Base-by-base conservation (phyloP, 192 early-diverging fungal genomes). In the Backusella tuberculispora region DNA sequence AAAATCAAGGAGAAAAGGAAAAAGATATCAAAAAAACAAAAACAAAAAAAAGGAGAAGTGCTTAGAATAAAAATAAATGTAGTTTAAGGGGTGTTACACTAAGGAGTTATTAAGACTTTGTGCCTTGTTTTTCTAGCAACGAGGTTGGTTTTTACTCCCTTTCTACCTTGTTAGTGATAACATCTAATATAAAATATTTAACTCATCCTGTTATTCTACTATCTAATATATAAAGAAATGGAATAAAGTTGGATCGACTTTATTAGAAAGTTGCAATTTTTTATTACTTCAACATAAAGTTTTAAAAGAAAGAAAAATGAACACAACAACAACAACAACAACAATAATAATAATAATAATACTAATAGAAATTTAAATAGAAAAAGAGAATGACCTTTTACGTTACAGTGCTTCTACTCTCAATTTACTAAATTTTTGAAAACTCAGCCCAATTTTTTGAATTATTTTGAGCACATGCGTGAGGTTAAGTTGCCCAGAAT, bases 1-100 rank as follows among this genome's bases (percentile, higher is more conserved):
- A 53, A 53, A 53, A 53, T 53, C 53, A 56, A 56, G 53, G 53
- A 56, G 53, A 56, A 21, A 12, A 56, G 19, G 24, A 21, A 12
- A 56, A 56, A 56, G 53, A 56, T 56, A 56, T 56, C 50, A 56
- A 56, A 56, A 53, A 53, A n/a, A n/a, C n/a, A n/a, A n/a, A 56
- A 56, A 53, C 17, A 34, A 34, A 34, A 34, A 1, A 56, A 56
- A 56, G 53, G 53, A 56, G 53, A 56, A 56, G 53, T 56, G 53
- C 21, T 56, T 56, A 56, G 53, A 56, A 56, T 56, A 56, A 56
- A 56, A 56, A 56, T 56, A 56, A 56, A 56, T 56, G 53, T 56
- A 56, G 53, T 56, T 56, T 56, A 56, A 56, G 53, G 53, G 53
- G 53, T 56, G 53, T 56, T 56, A 56, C 53, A 56, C 53, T 56